Percentiles rank a stretch among this genome's conserved stretches.
phyloP scores from a whole-genome alignment of 139 green algal genomes.

The Coelastrella sp. region DNA sequence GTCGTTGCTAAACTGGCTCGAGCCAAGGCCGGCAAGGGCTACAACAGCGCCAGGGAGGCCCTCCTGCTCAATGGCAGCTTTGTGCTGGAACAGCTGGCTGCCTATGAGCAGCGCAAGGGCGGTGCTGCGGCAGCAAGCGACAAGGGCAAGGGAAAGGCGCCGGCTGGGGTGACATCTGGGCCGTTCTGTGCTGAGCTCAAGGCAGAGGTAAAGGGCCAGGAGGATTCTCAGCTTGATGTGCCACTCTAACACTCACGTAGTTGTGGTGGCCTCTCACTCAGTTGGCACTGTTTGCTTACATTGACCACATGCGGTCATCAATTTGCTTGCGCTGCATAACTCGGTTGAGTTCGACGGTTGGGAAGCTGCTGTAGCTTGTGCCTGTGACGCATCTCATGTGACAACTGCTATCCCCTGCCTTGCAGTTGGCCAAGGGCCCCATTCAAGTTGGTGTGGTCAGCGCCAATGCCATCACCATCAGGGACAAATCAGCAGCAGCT shows the following conservation, averaged over 20 bases:
- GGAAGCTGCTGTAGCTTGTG: neutral
- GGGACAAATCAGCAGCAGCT: constrained; percentile 32
- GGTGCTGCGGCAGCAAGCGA: constrained; percentile 21
- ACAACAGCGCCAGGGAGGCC: constrained; percentile 66
- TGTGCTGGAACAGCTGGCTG: constrained; percentile 71
- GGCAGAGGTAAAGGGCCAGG: constrained; percentile 47
- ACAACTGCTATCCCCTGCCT: neutral
- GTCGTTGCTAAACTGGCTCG: constrained; percentile 77
- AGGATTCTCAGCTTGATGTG: neutral
- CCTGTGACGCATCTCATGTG: neutral
- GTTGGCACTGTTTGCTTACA: neutral
- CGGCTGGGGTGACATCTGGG: constrained; percentile 34
- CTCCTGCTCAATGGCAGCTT: constrained; percentile 86
- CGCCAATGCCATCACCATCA: constrained; percentile 38
- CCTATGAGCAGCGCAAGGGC: neutral
- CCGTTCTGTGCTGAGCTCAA: constrained; percentile 54
- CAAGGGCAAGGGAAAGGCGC: constrained; percentile 61
- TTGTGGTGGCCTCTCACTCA: neutral
- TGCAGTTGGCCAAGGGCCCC: constrained; percentile 56
- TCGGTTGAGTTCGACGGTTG: no score
- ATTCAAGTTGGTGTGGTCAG: constrained; percentile 45
- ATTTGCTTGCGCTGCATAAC: no score
- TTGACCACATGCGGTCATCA: neutral
- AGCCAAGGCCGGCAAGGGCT: constrained; percentile 73
- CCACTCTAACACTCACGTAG: neutral